phyloP scores from a whole-genome alignment of 2,329 filamentous ascomycete genomes.

The Fulvia fulva region DNA sequence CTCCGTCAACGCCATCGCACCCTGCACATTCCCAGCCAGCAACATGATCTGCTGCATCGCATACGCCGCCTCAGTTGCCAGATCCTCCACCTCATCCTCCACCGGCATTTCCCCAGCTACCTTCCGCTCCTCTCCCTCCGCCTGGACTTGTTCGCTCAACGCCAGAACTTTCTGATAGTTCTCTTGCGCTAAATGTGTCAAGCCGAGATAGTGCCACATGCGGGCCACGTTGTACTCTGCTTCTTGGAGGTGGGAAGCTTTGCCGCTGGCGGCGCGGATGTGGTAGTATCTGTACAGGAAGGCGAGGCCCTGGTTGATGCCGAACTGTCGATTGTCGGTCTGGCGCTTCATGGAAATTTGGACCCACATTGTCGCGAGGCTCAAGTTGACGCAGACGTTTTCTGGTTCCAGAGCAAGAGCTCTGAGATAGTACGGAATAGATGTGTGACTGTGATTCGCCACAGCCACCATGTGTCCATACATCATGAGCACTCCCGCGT shows the following conservation, averaged over 20 bases:
- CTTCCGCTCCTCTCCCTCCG: constrained; percentile 35
- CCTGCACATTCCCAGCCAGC: constrained; percentile 58
- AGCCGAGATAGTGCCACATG: constrained; percentile 70
- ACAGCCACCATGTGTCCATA: constrained; percentile 80
- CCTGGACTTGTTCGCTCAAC: constrained; percentile 46
- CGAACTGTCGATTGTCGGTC: constrained; percentile 82
- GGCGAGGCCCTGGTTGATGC: constrained; percentile 76
- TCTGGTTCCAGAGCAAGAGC: constrained; percentile 63
- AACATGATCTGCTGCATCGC: constrained; percentile 66
- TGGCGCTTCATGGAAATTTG: constrained; percentile 87
- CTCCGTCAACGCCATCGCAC: constrained; percentile 59
- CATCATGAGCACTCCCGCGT: constrained; percentile 77
- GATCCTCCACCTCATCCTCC: constrained; percentile 48
- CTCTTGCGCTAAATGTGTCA: constrained; percentile 67
- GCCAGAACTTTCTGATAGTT: constrained; percentile 63
- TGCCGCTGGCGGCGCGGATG: constrained; percentile 43
- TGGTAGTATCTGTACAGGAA: constrained; percentile 75
- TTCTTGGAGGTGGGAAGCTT: constrained; percentile 59
- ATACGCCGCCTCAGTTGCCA: constrained; percentile 68
- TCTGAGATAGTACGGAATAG: constrained; percentile 80
- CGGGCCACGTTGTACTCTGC: constrained; percentile 77
- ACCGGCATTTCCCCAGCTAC: constrained; percentile 15
- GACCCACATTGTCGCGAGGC: constrained; percentile 77
- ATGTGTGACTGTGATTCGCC: constrained; percentile 76
- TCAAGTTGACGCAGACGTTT: constrained; percentile 76